Evolutionary conservation across 352 stramenopile genomes (phyloP).

Genomic region (Blastocystis sp.): DNA sequence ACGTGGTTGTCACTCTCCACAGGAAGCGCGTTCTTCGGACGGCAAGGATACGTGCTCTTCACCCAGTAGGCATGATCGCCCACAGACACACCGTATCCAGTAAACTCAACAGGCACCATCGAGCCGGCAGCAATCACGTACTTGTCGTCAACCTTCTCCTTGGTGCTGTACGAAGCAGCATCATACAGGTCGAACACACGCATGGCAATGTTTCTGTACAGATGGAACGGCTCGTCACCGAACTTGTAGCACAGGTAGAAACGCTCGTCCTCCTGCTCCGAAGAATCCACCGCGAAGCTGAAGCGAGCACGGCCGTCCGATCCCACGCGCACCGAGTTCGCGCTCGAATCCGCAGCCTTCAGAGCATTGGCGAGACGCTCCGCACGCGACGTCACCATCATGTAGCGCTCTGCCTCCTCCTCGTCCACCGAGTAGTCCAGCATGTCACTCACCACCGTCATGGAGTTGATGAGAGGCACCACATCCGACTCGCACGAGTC

Average conservation of each 20-base stretch:
- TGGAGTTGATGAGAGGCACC: conserved; percentile 27
- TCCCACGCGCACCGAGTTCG: conserved; percentile 16
- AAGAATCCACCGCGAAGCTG: conserved; percentile 40
- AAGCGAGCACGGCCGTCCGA: not conserved
- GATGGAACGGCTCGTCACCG: conserved; percentile 43
- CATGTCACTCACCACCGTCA: not conserved
- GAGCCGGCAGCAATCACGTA: conserved; percentile 7
- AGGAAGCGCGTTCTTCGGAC: conserved; percentile 10
- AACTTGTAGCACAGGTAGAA: conserved; percentile 58
- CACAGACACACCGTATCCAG: conserved; percentile 4
- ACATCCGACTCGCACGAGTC: conserved; percentile 31
- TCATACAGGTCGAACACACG: conserved; percentile 48
- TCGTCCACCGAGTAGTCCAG: not conserved
- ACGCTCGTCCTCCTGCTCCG: conserved; percentile 10
- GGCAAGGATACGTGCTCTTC: not conserved
- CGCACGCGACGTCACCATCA: not conserved
- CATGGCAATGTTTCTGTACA: conserved; percentile 39
- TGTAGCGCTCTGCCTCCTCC: not conserved
- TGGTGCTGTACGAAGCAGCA: conserved; percentile 9
- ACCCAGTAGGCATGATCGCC: conserved; percentile 47
- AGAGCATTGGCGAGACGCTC: conserved; percentile 5
- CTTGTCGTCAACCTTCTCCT: conserved; percentile 11
- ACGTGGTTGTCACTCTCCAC: not conserved
- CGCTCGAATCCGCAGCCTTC: not conserved
- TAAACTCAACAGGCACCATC: conserved; percentile 17